Percentiles rank a stretch among this genome's conserved stretches.
Conservation (phyloP, 2,329 filamentous ascomycete genomes). For the Tympanopsis confertula region DNA sequence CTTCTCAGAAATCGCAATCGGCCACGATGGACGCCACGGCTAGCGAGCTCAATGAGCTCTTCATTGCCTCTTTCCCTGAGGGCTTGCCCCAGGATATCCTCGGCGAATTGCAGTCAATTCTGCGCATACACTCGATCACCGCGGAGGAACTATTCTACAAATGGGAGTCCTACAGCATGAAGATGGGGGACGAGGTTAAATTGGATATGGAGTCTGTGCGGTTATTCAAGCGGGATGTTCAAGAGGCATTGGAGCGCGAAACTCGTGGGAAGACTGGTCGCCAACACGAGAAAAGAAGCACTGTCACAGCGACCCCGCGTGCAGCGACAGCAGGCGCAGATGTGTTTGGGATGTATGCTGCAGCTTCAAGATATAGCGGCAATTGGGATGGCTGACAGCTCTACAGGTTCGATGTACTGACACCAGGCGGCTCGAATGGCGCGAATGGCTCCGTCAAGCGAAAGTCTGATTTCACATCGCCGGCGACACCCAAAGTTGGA, state of each 20-base stretch:
- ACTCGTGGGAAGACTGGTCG: conserved; percentile 46
- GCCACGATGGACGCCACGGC: neutral
- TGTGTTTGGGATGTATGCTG: conserved; percentile 59
- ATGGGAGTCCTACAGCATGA: conserved; percentile 96
- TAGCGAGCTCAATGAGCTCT: conserved; percentile 10
- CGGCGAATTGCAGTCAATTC: conserved; percentile 72
- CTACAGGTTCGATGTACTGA: conserved; percentile 51
- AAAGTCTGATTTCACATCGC: neutral
- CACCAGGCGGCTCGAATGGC: conserved; percentile 48
- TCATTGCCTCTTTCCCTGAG: conserved; percentile 43
- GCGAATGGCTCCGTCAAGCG: conserved; percentile 17
- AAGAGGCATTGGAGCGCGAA: conserved; percentile 71
- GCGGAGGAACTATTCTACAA: conserved; percentile 90
- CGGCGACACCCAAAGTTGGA: neutral
- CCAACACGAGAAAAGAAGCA: conserved; percentile 54
- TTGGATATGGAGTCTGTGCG: conserved; percentile 60
- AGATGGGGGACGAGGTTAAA: conserved; percentile 75
- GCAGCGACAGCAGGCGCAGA: conserved; percentile 43
- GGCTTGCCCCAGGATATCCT: conserved; percentile 64
- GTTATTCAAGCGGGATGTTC: conserved; percentile 75
- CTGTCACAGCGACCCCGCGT: conserved; percentile 47
- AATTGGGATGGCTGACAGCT: neutral
- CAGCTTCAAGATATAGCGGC: neutral
- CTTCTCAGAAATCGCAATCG: no score
- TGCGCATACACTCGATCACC: conserved; percentile 70